Percentiles rank a stretch among this genome's conserved stretches.
Evolutionary conservation across 257 asterid species (phyloP).

Genomic region (Buddleja alternifolia): DNA sequence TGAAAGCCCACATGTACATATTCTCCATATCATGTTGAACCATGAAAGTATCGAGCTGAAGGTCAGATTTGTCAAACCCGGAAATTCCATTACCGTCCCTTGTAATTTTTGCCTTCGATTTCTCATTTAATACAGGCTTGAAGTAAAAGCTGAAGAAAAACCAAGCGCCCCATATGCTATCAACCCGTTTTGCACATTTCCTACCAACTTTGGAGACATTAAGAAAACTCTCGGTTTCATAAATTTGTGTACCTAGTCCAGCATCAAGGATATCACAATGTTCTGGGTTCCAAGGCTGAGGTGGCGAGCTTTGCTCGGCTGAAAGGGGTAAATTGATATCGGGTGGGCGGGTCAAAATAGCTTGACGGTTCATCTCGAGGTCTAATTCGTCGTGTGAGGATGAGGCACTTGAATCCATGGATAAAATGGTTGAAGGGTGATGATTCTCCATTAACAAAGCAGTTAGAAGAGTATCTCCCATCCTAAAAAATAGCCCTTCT

Average conservation of each 20-base stretch:
- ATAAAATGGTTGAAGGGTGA: constrained; percentile 71
- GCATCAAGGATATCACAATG: constrained; percentile 70
- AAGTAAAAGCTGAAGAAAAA: constrained; percentile 79
- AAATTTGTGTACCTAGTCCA: constrained; percentile 56
- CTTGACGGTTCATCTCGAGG: constrained; percentile 63
- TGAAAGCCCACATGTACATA: constrained; percentile 87
- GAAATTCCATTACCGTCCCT: constrained; percentile 66
- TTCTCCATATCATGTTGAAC: constrained; percentile 90
- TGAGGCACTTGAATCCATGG: constrained; percentile 76
- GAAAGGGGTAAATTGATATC: constrained; percentile 76
- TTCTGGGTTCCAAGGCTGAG: constrained; percentile 60
- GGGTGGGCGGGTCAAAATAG: constrained; percentile 59
- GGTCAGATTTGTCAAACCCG: constrained; percentile 66
- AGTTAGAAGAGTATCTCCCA: constrained; percentile 61
- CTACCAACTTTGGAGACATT: constrained; percentile 54
- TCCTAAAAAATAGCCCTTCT: constrained; percentile 29
- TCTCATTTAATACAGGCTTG: constrained; percentile 71
- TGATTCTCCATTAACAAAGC: constrained; percentile 66
- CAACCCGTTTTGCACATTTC: constrained; percentile 62
- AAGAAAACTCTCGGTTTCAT: constrained; percentile 54
- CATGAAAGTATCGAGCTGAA: constrained; percentile 67
- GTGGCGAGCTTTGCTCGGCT: constrained; percentile 66
- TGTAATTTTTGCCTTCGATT: constrained; percentile 57
- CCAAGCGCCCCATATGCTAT: constrained; percentile 89
- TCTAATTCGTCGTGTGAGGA: constrained; percentile 63